phyloP scores from a whole-genome alignment of 2,329 filamentous ascomycete species.

The Trichoderma sp. region DNA sequence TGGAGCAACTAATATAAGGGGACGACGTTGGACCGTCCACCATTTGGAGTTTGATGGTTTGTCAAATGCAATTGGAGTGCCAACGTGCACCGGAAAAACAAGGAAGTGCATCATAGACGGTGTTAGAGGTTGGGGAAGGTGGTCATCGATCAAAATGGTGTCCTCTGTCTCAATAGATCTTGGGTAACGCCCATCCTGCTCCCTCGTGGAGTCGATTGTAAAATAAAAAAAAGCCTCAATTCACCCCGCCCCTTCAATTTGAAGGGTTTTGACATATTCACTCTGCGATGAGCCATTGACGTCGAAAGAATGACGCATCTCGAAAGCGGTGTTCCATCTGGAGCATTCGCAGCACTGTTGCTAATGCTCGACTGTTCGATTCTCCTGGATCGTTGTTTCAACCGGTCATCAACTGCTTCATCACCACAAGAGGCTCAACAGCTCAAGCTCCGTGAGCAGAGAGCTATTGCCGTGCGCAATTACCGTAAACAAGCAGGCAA shows the following conservation, averaged over 20 bases:
- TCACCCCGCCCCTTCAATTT: slow-evolving; percentile 44
- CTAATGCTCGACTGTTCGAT: too few species aligned
- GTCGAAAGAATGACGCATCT: not conserved
- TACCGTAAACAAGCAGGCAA: not conserved
- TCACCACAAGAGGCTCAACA: not conserved
- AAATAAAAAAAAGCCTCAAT: slow-evolving; percentile 49
- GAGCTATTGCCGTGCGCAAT: not conserved
- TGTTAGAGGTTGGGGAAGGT: slow-evolving; percentile 45
- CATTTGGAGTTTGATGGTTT: slow-evolving; percentile 37
- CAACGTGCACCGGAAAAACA: slow-evolving; percentile 41
- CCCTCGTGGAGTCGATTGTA: slow-evolving; percentile 45
- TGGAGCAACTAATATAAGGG: slow-evolving; percentile 40
- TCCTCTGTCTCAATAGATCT: slow-evolving; percentile 41
- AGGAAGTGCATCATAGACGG: slow-evolving; percentile 47
- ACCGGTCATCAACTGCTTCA: not conserved
- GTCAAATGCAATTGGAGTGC: slow-evolving; percentile 35
- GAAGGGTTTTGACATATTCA: slow-evolving; percentile 39
- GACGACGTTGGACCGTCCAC: slow-evolving; percentile 37
- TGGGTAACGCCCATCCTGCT: slow-evolving; percentile 40
- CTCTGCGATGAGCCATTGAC: not conserved
- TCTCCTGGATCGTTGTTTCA: not conserved
- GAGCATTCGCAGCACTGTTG: slow-evolving; percentile 4
- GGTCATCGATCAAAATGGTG: slow-evolving; percentile 38
- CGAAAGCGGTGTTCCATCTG: not conserved
- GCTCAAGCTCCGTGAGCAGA: not conserved